phyloP scores from a whole-genome alignment of 305 asterid species.

The Fraxinus greggii region DNA sequence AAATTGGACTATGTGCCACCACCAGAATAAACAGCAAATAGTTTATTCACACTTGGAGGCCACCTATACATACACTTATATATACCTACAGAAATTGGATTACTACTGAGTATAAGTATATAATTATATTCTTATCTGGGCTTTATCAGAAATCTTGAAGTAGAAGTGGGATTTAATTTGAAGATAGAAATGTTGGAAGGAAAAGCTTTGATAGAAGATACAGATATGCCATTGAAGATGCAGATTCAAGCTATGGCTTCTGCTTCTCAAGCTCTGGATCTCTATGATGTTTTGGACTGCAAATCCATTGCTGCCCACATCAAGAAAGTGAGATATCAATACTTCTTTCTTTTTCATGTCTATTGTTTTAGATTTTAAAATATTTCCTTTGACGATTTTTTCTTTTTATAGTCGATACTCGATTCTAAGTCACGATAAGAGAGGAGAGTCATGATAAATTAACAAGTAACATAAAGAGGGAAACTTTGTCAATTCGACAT shows the following conservation, averaged over 20 bases:
- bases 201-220: constrained; percentile 23
- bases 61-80: not conserved
- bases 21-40: not conserved
- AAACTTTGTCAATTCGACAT: not conserved
- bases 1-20: not conserved
- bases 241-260: constrained; percentile 36
- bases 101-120: not conserved
- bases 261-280: constrained; percentile 39
- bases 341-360: not conserved
- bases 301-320: constrained; percentile 34
- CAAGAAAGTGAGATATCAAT: constrained; percentile 20
- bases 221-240: constrained; percentile 38
- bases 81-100: not conserved
- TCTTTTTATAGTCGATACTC: not conserved
- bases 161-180: not conserved
- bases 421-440: not conserved
- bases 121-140: not conserved
- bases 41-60: not conserved
- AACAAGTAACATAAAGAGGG: not conserved
- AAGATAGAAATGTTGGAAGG: constrained; percentile 33
- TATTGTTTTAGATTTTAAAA: not conserved
- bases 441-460: not conserved
- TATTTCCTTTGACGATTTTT: not conserved
- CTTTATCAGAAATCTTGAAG: not conserved
- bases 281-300: constrained; percentile 34